Evolutionary conservation across 1,284 basidiomycete genomes (phyloP), one percentile per base, ranked within the genome.

Genomic region (Malassezia arunalokei): DNA sequence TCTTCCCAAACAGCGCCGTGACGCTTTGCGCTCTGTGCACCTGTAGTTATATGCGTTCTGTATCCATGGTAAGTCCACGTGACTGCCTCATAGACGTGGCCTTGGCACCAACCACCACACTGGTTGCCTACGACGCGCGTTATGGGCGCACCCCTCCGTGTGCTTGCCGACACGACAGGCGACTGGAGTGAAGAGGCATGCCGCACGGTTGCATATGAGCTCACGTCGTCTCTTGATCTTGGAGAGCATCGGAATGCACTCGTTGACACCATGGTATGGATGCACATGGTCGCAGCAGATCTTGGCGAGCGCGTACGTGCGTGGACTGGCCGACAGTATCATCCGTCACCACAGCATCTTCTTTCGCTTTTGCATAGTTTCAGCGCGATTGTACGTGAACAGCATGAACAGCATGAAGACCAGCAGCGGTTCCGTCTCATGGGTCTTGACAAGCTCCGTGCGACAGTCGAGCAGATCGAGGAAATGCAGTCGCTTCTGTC

Each of bases 291-390:
- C 2, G 79, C 96, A 66, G 85, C 92, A 73, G 82, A 82, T 62
- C 84, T 91, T 76, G 95, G 94, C 63, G 81, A 83, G 55, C 83
- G 86, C 48, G 79, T 98, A 51, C 87, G 87, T 63, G 84, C 88
- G 40, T 80, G 89, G 50, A 88, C 92, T 76, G 91, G 90, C 29
- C 83, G 88, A 43, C 86, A 88, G 73, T 92, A 92, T 73, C 87
- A 95, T 72, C 86, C 92, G n/a, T 98, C 94, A 1, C 94, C 94
- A 0, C 82, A 95, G 17, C 92, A 96, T 75, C 96, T 96, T 74
- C 81, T 99, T 54, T 94, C 98, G 73, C 95, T 99, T 71, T 92
- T 99, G 76, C 87, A 94, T 62, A 91, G 98, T 66, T 99, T 95
- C 67, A 91, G 96, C 33, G 81, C 84, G n/a, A 80, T 99, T 30